Base-by-base conservation (phyloP, 2,329 filamentous ascomycete genomes). In the Xylariales sp. region DNA sequence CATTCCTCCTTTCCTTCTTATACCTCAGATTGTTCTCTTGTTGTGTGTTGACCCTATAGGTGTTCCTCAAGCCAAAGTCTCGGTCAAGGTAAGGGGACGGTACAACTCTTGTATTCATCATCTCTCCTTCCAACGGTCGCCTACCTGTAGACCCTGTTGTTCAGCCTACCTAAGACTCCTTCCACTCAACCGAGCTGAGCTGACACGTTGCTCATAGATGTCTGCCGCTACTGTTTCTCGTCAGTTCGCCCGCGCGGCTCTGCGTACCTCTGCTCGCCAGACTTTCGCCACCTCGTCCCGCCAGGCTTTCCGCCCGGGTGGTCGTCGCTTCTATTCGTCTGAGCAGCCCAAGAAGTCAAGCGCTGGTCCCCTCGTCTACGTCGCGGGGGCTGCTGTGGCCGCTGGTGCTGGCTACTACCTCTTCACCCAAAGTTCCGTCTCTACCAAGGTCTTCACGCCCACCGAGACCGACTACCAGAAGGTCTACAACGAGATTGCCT, bases 391-490 rank as follows among this genome's bases (percentile, higher is more conserved):
- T 66, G 87, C 86, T 55, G 87, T 84, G 61, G 85, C 85, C 61
- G 87, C 85, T 76, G 91, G 86, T 75, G 90, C 86, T 72, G 90
- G 86, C 67, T 92, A 86, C 80, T 91, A 87, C 79, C 89, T 87
- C 80, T 90, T 90, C 80, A 86, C 83, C 74, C 84, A 88, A 64
- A 80, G 53, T 9, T 64, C 58, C 16, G 78, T 81, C 73, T 82
- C 84, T 43, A 73, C 84, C 79, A 87, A 87, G 78, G 79, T 88
- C 74, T 91, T 95, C 83, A 87, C 84, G 59, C 93, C 94, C 69
- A 91, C 88, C 77, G 89, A 91, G 82, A 90, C 91, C 75, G 94
- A 99, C 82, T 98, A 97, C 86, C 94, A 97, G 86, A 91, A 93
- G 82, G 93, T 98, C 62, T 98, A 98, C 85, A 88, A 97, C 80